Evolutionary conservation across 106 monocot genomes (phyloP).

Genomic region (Dactylorhiza incarnata): DNA sequence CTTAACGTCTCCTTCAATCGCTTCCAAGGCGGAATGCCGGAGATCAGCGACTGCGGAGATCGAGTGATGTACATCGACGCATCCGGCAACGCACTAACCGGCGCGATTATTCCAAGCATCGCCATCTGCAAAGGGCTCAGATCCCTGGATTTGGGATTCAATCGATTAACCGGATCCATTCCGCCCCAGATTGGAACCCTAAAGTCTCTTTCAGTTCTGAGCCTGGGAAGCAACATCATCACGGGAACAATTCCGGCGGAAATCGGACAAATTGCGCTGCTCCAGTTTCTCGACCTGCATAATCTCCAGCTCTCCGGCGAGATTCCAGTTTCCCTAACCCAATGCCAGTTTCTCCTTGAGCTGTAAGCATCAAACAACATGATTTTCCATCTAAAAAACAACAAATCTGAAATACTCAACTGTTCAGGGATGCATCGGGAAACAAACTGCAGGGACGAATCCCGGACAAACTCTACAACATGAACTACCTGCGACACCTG

Average conservation of each 20-base stretch:
- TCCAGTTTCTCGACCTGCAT: constrained; percentile 50
- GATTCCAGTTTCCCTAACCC: constrained; percentile 57
- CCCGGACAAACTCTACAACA: constrained; percentile 15
- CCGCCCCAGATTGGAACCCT: constrained; percentile 28
- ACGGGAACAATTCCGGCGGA: constrained; percentile 45
- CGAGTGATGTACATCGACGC: constrained; percentile 43
- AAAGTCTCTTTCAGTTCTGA: constrained; percentile 48
- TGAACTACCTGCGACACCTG: constrained; percentile 31
- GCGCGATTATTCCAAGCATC: constrained; percentile 31
- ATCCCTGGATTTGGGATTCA: constrained; percentile 23
- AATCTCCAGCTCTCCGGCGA: constrained; percentile 49
- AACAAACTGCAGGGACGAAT: constrained; percentile 49
- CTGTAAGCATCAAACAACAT: constrained; percentile 29
- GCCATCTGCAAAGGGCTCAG: constrained; percentile 33
- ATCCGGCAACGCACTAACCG: constrained; percentile 43
- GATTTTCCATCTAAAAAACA: not conserved
- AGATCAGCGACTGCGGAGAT: constrained; percentile 29
- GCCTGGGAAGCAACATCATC: constrained; percentile 41
- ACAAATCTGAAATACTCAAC: too few relatives aligned
- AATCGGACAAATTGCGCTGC: constrained; percentile 46
- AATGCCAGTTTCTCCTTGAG: constrained; percentile 29
- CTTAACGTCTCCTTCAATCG: constrained; percentile 64
- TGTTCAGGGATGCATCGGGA: constrained; percentile 31
- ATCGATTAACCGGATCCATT: constrained; percentile 20
- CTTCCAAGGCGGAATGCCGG: constrained; percentile 44